Evolutionary conservation across 73 alveolate genomes (phyloP).

Genomic region (Symbiodinium natans): DNA sequence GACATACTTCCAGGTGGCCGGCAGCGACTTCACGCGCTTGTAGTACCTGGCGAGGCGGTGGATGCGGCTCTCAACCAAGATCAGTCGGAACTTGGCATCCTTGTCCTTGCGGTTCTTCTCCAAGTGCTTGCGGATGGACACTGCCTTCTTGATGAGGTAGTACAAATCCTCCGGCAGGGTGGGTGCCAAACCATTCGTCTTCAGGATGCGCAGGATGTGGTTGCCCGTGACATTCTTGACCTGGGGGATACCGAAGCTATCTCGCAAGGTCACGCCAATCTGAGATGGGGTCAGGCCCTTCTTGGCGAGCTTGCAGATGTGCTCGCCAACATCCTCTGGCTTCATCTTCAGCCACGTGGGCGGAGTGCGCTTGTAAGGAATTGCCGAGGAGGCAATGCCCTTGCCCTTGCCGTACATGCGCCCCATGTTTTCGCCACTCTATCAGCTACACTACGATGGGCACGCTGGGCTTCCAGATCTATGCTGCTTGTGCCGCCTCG

Average conservation of each 20-base stretch:
- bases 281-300: constrained; percentile 98
- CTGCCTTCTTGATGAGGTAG: constrained; percentile 99
- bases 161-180: constrained; percentile 99
- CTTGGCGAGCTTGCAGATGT: constrained; percentile 97
- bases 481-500: neutral
- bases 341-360: constrained; percentile 98
- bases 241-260: constrained; percentile 97
- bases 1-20: constrained; percentile 98
- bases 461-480: neutral
- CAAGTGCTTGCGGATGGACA: constrained; percentile 99
- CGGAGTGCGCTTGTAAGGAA: constrained; percentile 97
- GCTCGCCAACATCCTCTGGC: constrained; percentile 96
- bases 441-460: neutral
- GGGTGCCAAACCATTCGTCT: constrained; percentile 97
- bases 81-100: constrained; percentile 98
- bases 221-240: constrained; percentile 97
- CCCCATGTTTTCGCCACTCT: constrained; percentile 95
- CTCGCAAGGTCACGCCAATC: constrained; percentile 97
- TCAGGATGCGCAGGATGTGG: constrained; percentile 97
- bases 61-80: constrained; percentile 99
- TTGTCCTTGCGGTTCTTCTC: constrained; percentile 99
- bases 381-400: constrained; percentile 97
- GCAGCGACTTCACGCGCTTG: constrained; percentile 98
- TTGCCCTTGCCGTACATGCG: constrained; percentile 98
- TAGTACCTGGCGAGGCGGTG: constrained; percentile 99